These are phyloP conservation scores for Epichloe aotearoae DNA, from an alignment of 2,329 filamentous ascomycete genomes.

Conservation along the genomic window DNA sequence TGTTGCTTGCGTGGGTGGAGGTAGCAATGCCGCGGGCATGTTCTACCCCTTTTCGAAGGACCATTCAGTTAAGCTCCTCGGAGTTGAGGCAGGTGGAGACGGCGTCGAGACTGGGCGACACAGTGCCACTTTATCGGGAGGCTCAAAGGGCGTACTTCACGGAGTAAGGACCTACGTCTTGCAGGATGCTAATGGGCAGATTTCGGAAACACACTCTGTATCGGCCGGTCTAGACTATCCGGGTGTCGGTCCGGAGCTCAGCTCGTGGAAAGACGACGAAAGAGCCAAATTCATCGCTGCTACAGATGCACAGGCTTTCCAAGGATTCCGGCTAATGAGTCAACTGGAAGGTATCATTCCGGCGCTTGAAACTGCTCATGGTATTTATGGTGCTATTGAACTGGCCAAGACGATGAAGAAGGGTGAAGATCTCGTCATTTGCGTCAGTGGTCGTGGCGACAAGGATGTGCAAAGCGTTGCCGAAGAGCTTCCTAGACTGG, in stretches of 20 bases:
- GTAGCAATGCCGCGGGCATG: conserved; percentile 93
- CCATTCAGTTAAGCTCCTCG: conserved; percentile 70
- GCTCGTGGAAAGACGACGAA: conserved; percentile 80
- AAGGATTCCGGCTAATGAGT: conserved; percentile 71
- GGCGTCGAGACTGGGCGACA: conserved; percentile 77
- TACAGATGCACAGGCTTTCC: conserved; percentile 81
- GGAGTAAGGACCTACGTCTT: conserved; percentile 93
- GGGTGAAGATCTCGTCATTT: conserved; percentile 84
- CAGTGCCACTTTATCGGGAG: conserved; percentile 75
- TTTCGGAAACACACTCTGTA: conserved; percentile 88
- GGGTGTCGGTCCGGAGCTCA: conserved; percentile 86
- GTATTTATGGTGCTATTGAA: conserved; percentile 77
- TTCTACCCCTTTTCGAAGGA: conserved; percentile 94
- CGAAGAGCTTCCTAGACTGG: conserved; percentile 78
- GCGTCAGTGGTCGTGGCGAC: conserved; percentile 83
- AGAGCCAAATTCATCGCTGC: conserved; percentile 82
- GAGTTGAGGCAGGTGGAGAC: conserved; percentile 91
- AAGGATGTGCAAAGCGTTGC: conserved; percentile 99
- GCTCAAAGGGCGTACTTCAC: conserved; percentile 85
- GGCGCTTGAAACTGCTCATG: conserved; percentile 86
- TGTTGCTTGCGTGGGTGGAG: conserved; percentile 90
- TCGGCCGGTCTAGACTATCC: conserved; percentile 96
- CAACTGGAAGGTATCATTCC: conserved; percentile 95
- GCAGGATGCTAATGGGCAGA: conserved; percentile 86
- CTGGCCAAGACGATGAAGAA: conserved; percentile 86